Evolutionary conservation across 768 basidiomycete genomes (phyloP).

Genomic region (Lactarius sanguifluus): DNA sequence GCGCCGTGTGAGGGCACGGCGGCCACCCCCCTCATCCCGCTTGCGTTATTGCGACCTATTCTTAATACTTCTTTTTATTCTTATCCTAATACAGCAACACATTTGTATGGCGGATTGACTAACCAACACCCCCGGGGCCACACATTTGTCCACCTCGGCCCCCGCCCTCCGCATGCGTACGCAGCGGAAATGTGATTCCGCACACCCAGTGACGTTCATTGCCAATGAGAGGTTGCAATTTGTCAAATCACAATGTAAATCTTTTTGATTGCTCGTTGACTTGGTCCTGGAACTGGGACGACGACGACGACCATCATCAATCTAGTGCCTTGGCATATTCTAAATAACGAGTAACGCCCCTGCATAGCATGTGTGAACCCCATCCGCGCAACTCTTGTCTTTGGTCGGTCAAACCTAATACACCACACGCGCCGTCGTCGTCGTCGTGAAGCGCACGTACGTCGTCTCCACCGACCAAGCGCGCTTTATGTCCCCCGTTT

Average conservation of each 20-base stretch:
- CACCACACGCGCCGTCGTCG: not conserved
- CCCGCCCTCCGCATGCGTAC: not conserved
- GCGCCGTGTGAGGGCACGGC: no score
- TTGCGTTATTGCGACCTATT: not conserved
- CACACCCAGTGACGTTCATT: not conserved
- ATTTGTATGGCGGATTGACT: not conserved
- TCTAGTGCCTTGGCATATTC: not conserved
- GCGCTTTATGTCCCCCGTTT: slow-evolving; percentile 13
- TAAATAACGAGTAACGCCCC: not conserved
- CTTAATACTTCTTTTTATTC: not conserved
- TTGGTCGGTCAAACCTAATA: slow-evolving; percentile 19
- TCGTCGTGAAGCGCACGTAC: not conserved
- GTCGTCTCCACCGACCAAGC: not conserved
- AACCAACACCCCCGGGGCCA: not conserved
- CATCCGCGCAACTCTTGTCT: slow-evolving; percentile 6
- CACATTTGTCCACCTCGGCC: not conserved
- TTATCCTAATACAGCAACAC: not conserved
- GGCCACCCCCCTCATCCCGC: not conserved
- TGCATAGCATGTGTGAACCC: slow-evolving; percentile 4
- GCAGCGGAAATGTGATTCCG: not conserved
- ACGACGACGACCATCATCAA: slow-evolving; percentile 2
- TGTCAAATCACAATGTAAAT: slow-evolving; percentile 3
- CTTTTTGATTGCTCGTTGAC: not conserved
- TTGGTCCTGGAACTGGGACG: not conserved
- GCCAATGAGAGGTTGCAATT: not conserved